Percentiles rank a stretch among this genome's conserved stretches.
Evolutionary conservation across 192 early-diverging fungal species (phyloP).

Genomic region (Endogone sp.): DNA sequence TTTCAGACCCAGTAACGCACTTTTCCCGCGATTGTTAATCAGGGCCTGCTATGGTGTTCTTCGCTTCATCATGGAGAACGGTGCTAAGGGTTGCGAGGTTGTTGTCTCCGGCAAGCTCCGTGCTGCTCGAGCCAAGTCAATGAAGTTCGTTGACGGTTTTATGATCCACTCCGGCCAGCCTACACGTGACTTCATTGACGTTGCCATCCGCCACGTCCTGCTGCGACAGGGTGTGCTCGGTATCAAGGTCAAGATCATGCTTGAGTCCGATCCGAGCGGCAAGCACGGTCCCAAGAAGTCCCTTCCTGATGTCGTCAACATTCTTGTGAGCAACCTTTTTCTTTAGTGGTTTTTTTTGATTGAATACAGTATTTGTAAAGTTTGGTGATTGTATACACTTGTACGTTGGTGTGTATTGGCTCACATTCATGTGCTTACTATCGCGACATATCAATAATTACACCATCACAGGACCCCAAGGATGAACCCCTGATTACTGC

Average conservation of each 20-base stretch:
- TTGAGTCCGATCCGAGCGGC: constrained; percentile 90
- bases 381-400: background rate
- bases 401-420: background rate
- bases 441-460: background rate
- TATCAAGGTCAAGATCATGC: constrained; percentile 99
- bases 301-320: constrained; percentile 94
- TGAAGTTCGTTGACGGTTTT: constrained; percentile 99
- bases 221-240: constrained; percentile 98
- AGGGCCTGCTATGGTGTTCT: constrained; percentile 98
- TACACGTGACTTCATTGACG: constrained; percentile 92
- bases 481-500: constrained; percentile 69
- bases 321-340: constrained; percentile 50
- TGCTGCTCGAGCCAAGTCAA: constrained; percentile 99
- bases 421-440: background rate
- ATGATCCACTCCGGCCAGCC: constrained; percentile 99
- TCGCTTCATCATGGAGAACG: constrained; percentile 98
- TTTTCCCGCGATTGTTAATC: too few relatives aligned
- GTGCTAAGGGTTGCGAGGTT: constrained; percentile 99
- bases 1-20: too few relatives aligned
- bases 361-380: background rate
- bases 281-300: constrained; percentile 92
- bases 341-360: constrained; percentile 8
- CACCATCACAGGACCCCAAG: constrained; percentile 61
- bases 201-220: constrained; percentile 94
- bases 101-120: constrained; percentile 99